Evolutionary conservation across 805 yeast species (phyloP).

Genomic region (Lipomyces chichibuensis): DNA sequence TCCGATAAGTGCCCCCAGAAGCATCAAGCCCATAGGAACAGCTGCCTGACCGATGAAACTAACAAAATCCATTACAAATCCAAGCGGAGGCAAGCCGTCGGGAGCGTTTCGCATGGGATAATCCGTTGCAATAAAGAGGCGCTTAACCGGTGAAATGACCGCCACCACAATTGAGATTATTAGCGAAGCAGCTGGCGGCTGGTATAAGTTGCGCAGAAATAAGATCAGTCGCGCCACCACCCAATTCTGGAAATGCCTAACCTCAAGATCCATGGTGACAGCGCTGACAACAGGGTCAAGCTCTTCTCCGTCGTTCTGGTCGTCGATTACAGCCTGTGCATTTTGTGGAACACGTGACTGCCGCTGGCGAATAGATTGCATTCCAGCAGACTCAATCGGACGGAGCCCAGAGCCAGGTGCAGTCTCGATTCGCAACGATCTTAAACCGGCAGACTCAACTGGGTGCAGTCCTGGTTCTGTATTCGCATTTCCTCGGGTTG

Average conservation of each 20-base stretch:
- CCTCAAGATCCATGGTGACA: constrained; percentile 22
- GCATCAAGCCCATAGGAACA: constrained; percentile 81
- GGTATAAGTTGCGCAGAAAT: constrained; percentile 54
- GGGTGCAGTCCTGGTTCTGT: constrained; percentile 1
- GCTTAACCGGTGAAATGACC: constrained; percentile 85
- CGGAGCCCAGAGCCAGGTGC: not conserved
- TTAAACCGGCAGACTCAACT: constrained; percentile 24
- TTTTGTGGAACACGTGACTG: constrained; percentile 6
- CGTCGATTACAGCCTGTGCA: not conserved
- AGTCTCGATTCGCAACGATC: constrained; percentile 14
- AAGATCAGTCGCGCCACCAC: constrained; percentile 21
- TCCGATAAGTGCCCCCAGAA: constrained; percentile 87
- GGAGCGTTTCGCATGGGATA: constrained; percentile 73
- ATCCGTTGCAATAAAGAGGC: constrained; percentile 57
- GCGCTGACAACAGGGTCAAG: constrained; percentile 35
- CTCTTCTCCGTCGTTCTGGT: constrained; percentile 34
- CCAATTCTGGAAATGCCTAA: constrained; percentile 4
- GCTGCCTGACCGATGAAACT: constrained; percentile 81
- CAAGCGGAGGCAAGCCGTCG: constrained; percentile 78
- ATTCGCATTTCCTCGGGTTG: not conserved
- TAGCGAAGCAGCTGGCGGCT: constrained; percentile 77
- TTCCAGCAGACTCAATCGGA: constrained; percentile 22
- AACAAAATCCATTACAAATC: constrained; percentile 80
- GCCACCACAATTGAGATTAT: constrained; percentile 65
- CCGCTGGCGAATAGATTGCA: constrained; percentile 24